Conservation (phyloP, 768 basidiomycete species). For the Mycena capillaripes region DNA sequence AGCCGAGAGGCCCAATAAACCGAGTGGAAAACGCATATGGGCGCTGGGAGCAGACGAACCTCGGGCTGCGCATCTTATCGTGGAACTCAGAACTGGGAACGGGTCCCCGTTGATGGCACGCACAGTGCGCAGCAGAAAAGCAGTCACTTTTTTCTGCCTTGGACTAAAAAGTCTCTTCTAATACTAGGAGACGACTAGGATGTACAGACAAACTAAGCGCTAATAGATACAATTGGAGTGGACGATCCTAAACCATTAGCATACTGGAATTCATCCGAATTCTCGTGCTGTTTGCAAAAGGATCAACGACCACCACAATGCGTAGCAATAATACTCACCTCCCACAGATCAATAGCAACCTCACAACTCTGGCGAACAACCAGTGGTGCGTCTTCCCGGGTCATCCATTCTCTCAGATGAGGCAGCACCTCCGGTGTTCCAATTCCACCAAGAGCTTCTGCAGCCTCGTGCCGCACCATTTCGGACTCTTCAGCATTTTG, state of each 20-base stretch:
- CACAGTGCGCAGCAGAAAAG: too few species aligned
- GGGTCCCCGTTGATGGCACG: too few species aligned
- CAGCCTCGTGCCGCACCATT: constrained; percentile 99
- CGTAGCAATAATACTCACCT: constrained; percentile 62
- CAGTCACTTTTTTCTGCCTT: too few species aligned
- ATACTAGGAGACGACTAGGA: too few species aligned
- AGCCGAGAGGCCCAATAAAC: constrained; percentile 68
- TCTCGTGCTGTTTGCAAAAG: constrained; percentile 66
- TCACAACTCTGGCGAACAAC: constrained; percentile 97
- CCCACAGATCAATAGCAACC: constrained; percentile 98
- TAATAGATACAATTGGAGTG: constrained; percentile 19
- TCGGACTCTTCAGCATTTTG: constrained; percentile 81
- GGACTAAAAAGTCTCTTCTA: too few species aligned
- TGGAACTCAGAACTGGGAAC: too few species aligned
- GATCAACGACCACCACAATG: background rate
- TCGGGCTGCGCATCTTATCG: too few species aligned
- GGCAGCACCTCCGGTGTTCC: constrained; percentile 93
- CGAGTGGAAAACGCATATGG: constrained; percentile 71
- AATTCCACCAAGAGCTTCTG: constrained; percentile 98
- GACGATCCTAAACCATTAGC: constrained; percentile 52
- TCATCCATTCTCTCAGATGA: constrained; percentile 88
- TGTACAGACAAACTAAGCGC: too few species aligned
- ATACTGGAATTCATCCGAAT: constrained; percentile 80
- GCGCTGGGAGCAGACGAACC: too few species aligned
- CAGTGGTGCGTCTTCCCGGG: constrained; percentile 80